Evolutionary conservation across 73 alveolate species (phyloP).

Genomic region (Paramecium octaurelia): DNA sequence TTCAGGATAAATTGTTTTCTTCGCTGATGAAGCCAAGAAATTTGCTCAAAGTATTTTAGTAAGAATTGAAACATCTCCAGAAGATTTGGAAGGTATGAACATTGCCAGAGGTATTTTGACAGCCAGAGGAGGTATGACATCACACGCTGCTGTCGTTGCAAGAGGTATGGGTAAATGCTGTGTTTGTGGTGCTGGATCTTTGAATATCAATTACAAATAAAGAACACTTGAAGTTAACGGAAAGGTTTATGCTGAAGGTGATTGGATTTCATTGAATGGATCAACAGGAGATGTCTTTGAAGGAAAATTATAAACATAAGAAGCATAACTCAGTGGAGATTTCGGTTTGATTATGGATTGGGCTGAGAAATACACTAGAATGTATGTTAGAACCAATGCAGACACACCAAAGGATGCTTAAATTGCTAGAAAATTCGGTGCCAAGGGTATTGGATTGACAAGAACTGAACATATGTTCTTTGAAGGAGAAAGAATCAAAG

Average conservation of each 20-base stretch:
- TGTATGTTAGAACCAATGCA: slow-evolving; percentile 80
- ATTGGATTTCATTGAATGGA: slow-evolving; percentile 75
- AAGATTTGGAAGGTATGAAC: slow-evolving; percentile 77
- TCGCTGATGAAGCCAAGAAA: slow-evolving; percentile 73
- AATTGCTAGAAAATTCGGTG: slow-evolving; percentile 79
- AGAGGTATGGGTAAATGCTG: slow-evolving; percentile 84
- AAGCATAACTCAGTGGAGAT: slow-evolving; percentile 66
- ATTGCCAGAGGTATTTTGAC: slow-evolving; percentile 77
- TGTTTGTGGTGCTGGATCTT: slow-evolving; percentile 71
- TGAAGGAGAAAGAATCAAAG: slow-evolving; percentile 71
- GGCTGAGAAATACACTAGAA: slow-evolving; percentile 75
- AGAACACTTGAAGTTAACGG: slow-evolving; percentile 61
- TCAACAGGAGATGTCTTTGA: slow-evolving; percentile 75
- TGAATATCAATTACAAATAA: slow-evolving; percentile 51
- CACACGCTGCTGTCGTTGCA: slow-evolving; percentile 88
- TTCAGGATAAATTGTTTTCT: slow-evolving; percentile 72
- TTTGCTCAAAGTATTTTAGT: slow-evolving; percentile 68
- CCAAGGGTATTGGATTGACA: slow-evolving; percentile 83
- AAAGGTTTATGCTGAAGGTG: slow-evolving; percentile 70
- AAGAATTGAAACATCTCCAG: slow-evolving; percentile 79
- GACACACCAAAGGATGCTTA: slow-evolving; percentile 79
- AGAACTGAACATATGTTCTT: slow-evolving; percentile 86
- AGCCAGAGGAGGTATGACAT: slow-evolving; percentile 78
- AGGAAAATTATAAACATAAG: slow-evolving; percentile 73
- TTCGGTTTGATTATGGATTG: slow-evolving; percentile 70